These are phyloP conservation scores for Sclerotinia sclerotiorum DNA, from an alignment of 2,329 filamentous ascomycete species.

Conservation along the genomic window DNA sequence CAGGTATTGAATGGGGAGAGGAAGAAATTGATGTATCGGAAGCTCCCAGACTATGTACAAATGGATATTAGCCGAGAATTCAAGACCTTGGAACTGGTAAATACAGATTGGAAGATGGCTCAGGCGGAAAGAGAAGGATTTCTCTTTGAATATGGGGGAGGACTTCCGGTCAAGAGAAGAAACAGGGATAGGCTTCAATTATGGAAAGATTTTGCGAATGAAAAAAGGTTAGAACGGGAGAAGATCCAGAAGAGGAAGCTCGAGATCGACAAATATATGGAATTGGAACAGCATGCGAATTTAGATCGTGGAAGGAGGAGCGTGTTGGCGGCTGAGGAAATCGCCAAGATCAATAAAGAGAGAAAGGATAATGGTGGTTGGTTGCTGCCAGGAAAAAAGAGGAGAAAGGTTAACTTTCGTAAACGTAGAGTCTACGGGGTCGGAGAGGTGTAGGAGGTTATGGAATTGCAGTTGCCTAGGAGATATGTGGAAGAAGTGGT, in stretches of 20 bases:
- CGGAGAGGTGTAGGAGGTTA: neutral
- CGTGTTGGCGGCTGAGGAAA: neutral
- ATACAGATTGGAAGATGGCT: neutral
- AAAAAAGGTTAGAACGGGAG: neutral
- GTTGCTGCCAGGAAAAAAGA: neutral
- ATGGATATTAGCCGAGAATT: neutral
- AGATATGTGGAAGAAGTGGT: too few relatives aligned
- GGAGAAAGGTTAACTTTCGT: neutral
- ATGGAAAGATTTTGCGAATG: neutral
- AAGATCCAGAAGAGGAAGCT: neutral
- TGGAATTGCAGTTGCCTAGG: neutral
- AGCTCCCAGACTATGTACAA: neutral
- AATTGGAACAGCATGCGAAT: too few relatives aligned
- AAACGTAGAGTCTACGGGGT: neutral
- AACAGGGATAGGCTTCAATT: neutral
- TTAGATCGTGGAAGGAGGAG: neutral
- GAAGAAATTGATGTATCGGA: constrained; percentile 7
- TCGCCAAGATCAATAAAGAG: neutral
- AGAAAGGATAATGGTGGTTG: neutral
- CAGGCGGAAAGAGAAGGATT: neutral
- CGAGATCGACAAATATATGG: neutral
- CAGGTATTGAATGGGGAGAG: neutral
- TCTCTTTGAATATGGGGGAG: neutral
- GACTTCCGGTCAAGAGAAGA: neutral
- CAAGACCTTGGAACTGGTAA: neutral